These are phyloP conservation scores for Penicillium sp. DNA, from an alignment of 2,329 filamentous ascomycete genomes.

Conservation along the genomic window DNA sequence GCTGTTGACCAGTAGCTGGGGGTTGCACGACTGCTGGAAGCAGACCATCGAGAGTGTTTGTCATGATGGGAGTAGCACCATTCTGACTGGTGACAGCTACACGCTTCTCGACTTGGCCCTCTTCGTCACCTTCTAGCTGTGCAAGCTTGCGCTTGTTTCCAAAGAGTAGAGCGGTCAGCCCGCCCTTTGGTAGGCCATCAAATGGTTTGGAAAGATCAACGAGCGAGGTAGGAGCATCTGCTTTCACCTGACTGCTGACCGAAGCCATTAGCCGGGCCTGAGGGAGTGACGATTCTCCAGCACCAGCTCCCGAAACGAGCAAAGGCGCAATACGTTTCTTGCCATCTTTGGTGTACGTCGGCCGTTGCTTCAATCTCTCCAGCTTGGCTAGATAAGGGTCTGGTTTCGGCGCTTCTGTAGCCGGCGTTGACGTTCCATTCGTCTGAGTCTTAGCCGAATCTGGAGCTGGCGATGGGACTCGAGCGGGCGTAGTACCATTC, in stretches of 20 bases:
- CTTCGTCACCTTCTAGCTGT: constrained; percentile 74
- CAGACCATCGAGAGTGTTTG: constrained; percentile 76
- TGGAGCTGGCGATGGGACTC: constrained; percentile 36
- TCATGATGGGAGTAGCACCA: constrained; percentile 73
- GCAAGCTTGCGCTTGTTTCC: constrained; percentile 90
- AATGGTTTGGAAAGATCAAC: constrained; percentile 92
- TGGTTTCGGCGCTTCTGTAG: constrained; percentile 43
- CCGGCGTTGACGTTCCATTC: constrained; percentile 40
- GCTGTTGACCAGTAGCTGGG: constrained; percentile 62
- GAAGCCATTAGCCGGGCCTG: constrained; percentile 85
- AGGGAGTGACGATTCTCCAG: constrained; percentile 83
- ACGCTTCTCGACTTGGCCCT: constrained; percentile 63
- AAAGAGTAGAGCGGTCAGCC: constrained; percentile 79
- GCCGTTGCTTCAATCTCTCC: constrained; percentile 80
- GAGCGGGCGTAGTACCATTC: constrained; percentile 50
- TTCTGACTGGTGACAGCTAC: constrained; percentile 62
- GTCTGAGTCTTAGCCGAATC: constrained; percentile 41
- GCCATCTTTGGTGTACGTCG: constrained; percentile 93
- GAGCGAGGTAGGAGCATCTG: constrained; percentile 77
- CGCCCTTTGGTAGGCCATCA: constrained; percentile 88
- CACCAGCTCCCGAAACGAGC: constrained; percentile 85
- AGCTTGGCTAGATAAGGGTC: constrained; percentile 64
- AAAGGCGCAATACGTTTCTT: constrained; percentile 94
- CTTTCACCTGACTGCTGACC: constrained; percentile 65
- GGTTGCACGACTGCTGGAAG: constrained; percentile 71